Percentiles rank a stretch among this genome's conserved stretches.
These are phyloP conservation scores for Datisca glomerata DNA, from an alignment of 306 rosid species.

Conservation along the genomic window DNA sequence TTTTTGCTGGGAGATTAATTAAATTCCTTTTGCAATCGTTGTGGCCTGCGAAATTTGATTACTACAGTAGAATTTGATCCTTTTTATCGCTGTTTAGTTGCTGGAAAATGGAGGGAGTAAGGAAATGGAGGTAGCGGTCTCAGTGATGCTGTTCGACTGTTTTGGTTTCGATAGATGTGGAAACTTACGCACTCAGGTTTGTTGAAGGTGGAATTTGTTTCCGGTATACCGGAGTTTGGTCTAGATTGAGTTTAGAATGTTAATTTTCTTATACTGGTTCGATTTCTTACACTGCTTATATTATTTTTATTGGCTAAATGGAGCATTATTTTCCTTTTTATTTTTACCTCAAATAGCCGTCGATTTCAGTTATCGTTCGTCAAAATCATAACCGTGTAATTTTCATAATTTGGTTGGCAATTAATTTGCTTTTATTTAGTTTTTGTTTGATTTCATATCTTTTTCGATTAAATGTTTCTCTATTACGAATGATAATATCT, in stretches of 20 bases:
- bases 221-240: too few species aligned
- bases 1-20: conserved; percentile 6
- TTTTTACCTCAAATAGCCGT: not conserved
- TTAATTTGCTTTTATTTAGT: not conserved
- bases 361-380: not conserved
- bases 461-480: not conserved
- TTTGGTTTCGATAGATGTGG: not conserved
- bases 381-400: not conserved
- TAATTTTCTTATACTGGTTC: not conserved
- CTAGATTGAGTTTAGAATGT: not conserved
- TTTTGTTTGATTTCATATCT: not conserved
- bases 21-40: not conserved
- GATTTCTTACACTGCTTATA: not conserved
- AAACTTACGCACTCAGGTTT: not conserved
- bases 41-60: conserved; percentile 1
- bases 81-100: conserved; percentile 4
- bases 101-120: conserved; percentile 6
- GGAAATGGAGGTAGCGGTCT: conserved; percentile 13
- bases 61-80: not conserved
- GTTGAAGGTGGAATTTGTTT: conserved; percentile 4
- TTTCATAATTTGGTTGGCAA: not conserved
- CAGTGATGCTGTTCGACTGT: not conserved
- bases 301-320: not conserved
- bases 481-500: not conserved
- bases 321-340: not conserved